Evolutionary conservation across 352 stramenopile species (phyloP).

Genomic region (Pythium aquatile): DNA sequence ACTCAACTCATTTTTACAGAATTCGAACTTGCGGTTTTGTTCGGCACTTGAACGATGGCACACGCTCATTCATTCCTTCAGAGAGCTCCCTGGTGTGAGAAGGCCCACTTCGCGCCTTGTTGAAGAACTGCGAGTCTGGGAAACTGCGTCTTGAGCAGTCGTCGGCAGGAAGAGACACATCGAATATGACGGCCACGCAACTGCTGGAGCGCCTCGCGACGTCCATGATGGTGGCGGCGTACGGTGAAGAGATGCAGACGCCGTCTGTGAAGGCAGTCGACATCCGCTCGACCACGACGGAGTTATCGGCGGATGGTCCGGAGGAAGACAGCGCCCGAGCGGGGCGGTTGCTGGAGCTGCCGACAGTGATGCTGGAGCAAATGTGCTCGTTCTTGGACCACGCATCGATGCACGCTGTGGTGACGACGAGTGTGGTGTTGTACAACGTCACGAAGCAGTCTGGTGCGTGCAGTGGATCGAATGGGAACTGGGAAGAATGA

Average conservation of each 20-base stretch:
- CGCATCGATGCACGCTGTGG: slow-evolving; percentile 44
- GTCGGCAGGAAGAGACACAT: slow-evolving; percentile 1
- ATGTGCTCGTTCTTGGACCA: slow-evolving; percentile 62
- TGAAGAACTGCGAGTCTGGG: slow-evolving; percentile 20
- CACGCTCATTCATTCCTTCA: too few species aligned
- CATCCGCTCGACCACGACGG: neutral
- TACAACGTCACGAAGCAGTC: slow-evolving; percentile 38
- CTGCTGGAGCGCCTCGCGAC: slow-evolving; percentile 27
- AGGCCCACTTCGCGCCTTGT: too few species aligned
- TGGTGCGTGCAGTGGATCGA: slow-evolving; percentile 31
- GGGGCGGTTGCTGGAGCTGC: slow-evolving; percentile 32
- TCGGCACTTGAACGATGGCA: too few species aligned
- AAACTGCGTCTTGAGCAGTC: neutral
- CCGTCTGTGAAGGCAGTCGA: slow-evolving; percentile 8
- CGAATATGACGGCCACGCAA: slow-evolving; percentile 25
- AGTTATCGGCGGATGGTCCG: neutral
- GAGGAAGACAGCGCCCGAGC: neutral
- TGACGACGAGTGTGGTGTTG: slow-evolving; percentile 37
- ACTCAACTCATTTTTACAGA: neutral
- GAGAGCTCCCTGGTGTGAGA: too few species aligned
- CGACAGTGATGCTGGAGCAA: slow-evolving; percentile 43
- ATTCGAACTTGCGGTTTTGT: slow-evolving; percentile 4
- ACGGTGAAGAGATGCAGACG: slow-evolving; percentile 12
- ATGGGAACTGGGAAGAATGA: too few species aligned
- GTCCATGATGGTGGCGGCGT: slow-evolving; percentile 17